These are phyloP conservation scores for Fusarium buharicum DNA, from an alignment of 2,329 filamentous ascomycete genomes.

Conservation along the genomic window DNA sequence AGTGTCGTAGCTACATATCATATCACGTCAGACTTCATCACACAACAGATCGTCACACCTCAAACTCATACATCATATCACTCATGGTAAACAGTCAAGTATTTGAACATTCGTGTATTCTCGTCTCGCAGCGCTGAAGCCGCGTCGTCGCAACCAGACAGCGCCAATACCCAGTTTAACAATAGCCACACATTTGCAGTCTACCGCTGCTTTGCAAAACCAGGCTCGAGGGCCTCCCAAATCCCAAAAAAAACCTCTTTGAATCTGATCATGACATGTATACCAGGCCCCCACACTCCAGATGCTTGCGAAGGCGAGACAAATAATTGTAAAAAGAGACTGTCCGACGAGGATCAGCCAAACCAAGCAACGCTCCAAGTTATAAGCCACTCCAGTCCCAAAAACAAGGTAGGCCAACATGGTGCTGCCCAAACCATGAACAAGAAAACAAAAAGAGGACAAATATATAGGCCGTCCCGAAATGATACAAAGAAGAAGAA, in stretches of 20 bases:
- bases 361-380: slow-evolving; percentile 46
- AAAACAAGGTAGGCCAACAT: slow-evolving; percentile 35
- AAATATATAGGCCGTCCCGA: slow-evolving; percentile 47
- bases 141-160: slow-evolving; percentile 48
- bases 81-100: not conserved
- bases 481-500: slow-evolving; percentile 48
- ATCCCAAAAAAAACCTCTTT: slow-evolving; percentile 49
- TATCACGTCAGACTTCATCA: not conserved
- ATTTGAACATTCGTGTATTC: slow-evolving; percentile 54
- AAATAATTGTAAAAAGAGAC: slow-evolving; percentile 38
- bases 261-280: slow-evolving; percentile 49
- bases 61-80: not conserved
- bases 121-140: slow-evolving; percentile 49
- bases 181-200: slow-evolving; percentile 47
- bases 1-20: slow-evolving; percentile 2
- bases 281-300: slow-evolving; percentile 46
- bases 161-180: slow-evolving; percentile 50
- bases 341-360: slow-evolving; percentile 43
- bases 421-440: slow-evolving; percentile 29
- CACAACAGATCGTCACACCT: not conserved
- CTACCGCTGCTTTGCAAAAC: slow-evolving; percentile 50
- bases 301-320: slow-evolving; percentile 47
- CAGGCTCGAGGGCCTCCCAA: slow-evolving; percentile 49
- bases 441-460: slow-evolving; percentile 43
- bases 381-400: slow-evolving; percentile 35